Conservation (phyloP, 176 grass and related monocot species). For the Hordeum vulgare region MorexV3_pseudomolecules_assembly NC_058521.1:51812540-51813039, state of each 20-base stretch:
- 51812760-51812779: background rate
- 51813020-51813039: conserved; percentile 21
- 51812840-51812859: background rate
- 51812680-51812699: background rate
- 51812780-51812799: background rate
- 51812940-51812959: background rate
- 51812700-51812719: background rate
- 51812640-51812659: background rate
- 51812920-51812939: background rate
- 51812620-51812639: background rate
- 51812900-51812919: background rate
- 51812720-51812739: background rate
- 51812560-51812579: background rate
- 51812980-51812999: conserved; percentile 24
- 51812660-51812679: background rate
- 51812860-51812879: background rate
- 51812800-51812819: background rate
- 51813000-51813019: background rate
- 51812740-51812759: too few relatives aligned
- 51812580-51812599: background rate
- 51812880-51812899: too few relatives aligned
- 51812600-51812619: background rate
- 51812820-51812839: background rate
- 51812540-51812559: background rate
- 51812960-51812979: background rate